Evolutionary conservation across 495 filamentous ascomycete genomes (phyloP).

Genomic region (Amniculicola lignicola): DNA sequence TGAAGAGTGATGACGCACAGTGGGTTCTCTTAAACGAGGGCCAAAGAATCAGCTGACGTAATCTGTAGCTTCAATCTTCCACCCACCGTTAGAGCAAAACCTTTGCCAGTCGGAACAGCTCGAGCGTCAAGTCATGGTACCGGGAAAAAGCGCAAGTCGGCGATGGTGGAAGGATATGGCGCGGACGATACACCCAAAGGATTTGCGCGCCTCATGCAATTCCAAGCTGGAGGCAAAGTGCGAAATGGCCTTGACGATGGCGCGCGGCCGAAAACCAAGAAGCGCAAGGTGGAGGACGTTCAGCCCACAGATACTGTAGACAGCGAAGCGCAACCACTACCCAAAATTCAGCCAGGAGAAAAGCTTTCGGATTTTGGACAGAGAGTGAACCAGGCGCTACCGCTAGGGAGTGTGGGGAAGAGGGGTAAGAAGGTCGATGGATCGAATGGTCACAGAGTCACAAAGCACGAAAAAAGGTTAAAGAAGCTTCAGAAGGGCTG

Average conservation of each 20-base stretch:
- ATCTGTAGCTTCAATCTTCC: constrained; percentile 67
- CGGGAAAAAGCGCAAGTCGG: constrained; percentile 49
- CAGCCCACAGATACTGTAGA: constrained; percentile 1
- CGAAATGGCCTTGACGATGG: constrained; percentile 70
- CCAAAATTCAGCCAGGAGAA: constrained; percentile 78
- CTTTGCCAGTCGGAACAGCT: constrained; percentile 58
- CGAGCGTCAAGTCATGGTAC: constrained; percentile 33
- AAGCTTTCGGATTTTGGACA: constrained; percentile 75
- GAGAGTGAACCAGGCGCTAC: constrained; percentile 82
- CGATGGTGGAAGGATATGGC: constrained; percentile 37
- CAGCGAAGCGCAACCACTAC: constrained; percentile 38
- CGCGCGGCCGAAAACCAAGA: constrained; percentile 49
- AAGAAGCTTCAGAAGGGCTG: constrained; percentile 76
- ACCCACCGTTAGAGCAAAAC: constrained; percentile 63
- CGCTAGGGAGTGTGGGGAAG: constrained; percentile 53
- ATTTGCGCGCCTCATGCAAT: constrained; percentile 78
- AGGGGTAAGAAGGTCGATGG: constrained; percentile 46
- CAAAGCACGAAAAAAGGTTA: constrained; percentile 79
- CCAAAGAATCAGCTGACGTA: background rate
- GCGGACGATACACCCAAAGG: constrained; percentile 81
- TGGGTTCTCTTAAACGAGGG: constrained; percentile 33
- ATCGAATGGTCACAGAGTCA: constrained; percentile 54
- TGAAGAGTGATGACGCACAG: constrained; percentile 43
- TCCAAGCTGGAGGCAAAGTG: constrained; percentile 52
- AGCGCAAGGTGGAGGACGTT: constrained; percentile 36